These are phyloP conservation scores for Aristolochia contorta DNA, from an alignment of 164 flowering plant species.

Conservation along the genomic window DNA sequence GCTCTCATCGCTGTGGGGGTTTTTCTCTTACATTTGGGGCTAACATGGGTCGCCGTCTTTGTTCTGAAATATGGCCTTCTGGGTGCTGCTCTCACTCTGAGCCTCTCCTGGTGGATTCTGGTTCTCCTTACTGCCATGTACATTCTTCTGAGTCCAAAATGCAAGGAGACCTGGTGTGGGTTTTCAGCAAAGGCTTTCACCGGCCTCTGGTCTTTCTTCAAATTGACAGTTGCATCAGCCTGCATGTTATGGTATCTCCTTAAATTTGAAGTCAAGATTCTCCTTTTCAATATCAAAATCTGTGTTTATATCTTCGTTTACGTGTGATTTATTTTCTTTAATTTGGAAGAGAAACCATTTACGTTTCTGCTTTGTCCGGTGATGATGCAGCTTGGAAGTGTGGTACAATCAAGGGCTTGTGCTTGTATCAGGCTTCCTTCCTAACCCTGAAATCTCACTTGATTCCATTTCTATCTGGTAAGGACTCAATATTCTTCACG, in stretches of 20 bases:
- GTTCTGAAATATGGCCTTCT: slow-evolving; percentile 49
- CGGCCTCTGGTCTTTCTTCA: slow-evolving; percentile 72
- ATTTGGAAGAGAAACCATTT: no score
- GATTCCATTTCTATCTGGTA: slow-evolving; percentile 78
- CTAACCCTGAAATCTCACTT: slow-evolving; percentile 57
- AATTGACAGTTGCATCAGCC: slow-evolving; percentile 67
- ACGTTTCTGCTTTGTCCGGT: no score
- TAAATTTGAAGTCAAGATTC: neutral
- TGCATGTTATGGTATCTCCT: slow-evolving; percentile 55
- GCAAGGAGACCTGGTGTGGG: slow-evolving; percentile 67
- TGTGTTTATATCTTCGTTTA: neutral
- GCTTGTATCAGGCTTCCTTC: slow-evolving; percentile 59
- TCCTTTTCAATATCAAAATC: no score
- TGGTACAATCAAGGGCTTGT: slow-evolving; percentile 76
- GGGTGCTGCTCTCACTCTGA: slow-evolving; percentile 62
- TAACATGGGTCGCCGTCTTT: slow-evolving; percentile 49
- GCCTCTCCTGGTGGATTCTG: slow-evolving; percentile 76
- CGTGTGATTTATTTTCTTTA: no score
- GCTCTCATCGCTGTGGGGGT: slow-evolving; percentile 64
- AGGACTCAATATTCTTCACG: no score
- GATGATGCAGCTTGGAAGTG: slow-evolving; percentile 72
- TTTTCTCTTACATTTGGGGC: slow-evolving; percentile 38
- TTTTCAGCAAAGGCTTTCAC: slow-evolving; percentile 49
- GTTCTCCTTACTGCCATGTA: slow-evolving; percentile 37
- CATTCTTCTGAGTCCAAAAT: slow-evolving; percentile 50